Percentiles rank a stretch among this genome's conserved stretches.
Evolutionary conservation across 2,329 filamentous ascomycete species (phyloP).

Genomic region (Blumeria hordei): DNA sequence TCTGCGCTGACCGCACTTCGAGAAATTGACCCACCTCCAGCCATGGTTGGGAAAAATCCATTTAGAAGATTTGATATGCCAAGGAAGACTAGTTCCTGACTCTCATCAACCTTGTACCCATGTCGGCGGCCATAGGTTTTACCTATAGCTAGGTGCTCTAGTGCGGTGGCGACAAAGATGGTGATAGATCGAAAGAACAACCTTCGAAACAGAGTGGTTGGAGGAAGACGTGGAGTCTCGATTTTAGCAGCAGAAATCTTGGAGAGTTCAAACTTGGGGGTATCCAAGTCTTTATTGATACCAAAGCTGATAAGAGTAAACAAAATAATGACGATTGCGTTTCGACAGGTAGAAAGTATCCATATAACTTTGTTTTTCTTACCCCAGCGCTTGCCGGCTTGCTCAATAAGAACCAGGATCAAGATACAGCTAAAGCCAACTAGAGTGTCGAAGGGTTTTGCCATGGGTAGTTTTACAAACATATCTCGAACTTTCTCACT

Average conservation of each 20-base stretch:
- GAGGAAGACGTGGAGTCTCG: conserved; percentile 24
- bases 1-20: conserved; percentile 42
- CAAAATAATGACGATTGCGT: conserved; percentile 33
- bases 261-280: conserved; percentile 26
- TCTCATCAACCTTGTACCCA: conserved; percentile 36
- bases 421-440: conserved; percentile 33
- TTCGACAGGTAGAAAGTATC: conserved; percentile 33
- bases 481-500: conserved; percentile 34
- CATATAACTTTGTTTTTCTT: conserved; percentile 32
- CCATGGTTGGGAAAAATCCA: conserved; percentile 38
- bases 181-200: conserved; percentile 30
- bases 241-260: conserved; percentile 32
- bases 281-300: conserved; percentile 24
- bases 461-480: conserved; percentile 28
- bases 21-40: conserved; percentile 40
- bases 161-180: conserved; percentile 21
- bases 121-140: conserved; percentile 37
- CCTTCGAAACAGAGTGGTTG: conserved; percentile 23
- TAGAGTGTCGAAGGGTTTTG: conserved; percentile 23
- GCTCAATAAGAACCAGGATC: conserved; percentile 30
- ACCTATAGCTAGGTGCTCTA: conserved; percentile 40
- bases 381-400: conserved; percentile 25
- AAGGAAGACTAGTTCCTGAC: conserved; percentile 39
- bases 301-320: conserved; percentile 39
- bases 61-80: conserved; percentile 38